Evolutionary conservation across 2,329 filamentous ascomycete genomes (phyloP).

Genomic region (Colletotrichum acutatum): DNA sequence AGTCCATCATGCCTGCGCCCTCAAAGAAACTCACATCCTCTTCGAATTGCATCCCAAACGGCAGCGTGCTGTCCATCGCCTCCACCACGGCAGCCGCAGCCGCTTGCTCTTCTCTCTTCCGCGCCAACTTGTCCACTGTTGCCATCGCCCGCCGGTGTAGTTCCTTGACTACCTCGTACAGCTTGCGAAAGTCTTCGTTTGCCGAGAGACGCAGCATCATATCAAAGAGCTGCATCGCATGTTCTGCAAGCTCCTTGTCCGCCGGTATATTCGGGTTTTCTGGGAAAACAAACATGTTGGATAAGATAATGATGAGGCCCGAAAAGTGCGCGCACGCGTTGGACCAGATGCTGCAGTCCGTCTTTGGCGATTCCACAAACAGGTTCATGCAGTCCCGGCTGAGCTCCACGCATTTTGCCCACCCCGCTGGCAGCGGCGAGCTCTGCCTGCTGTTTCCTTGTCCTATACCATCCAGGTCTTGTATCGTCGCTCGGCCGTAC

Average conservation of each 20-base stretch:
- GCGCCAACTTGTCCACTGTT: constrained; percentile 24
- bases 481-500: constrained; percentile 41
- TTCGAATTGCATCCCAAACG: constrained; percentile 25
- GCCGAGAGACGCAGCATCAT: constrained; percentile 14
- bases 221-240: constrained; percentile 43
- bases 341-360: constrained; percentile 46
- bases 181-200: constrained; percentile 9
- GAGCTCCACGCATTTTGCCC: constrained; percentile 46
- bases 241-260: constrained; percentile 44
- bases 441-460: constrained; percentile 11
- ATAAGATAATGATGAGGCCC: constrained; percentile 46
- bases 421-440: constrained; percentile 42
- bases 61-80: neutral
- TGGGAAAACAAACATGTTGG: constrained; percentile 46
- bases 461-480: constrained; percentile 33
- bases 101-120: constrained; percentile 10
- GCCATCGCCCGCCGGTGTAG: constrained; percentile 30
- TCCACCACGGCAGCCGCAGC: neutral
- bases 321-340: constrained; percentile 45
- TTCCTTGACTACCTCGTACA: constrained; percentile 35
- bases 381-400: constrained; percentile 48
- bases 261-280: constrained; percentile 38
- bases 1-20: neutral
- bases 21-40: constrained; percentile 26
- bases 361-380: constrained; percentile 42